phyloP scores from a whole-genome alignment of 176 grass and related monocot species.

The Metroxylon sagu region DNA sequence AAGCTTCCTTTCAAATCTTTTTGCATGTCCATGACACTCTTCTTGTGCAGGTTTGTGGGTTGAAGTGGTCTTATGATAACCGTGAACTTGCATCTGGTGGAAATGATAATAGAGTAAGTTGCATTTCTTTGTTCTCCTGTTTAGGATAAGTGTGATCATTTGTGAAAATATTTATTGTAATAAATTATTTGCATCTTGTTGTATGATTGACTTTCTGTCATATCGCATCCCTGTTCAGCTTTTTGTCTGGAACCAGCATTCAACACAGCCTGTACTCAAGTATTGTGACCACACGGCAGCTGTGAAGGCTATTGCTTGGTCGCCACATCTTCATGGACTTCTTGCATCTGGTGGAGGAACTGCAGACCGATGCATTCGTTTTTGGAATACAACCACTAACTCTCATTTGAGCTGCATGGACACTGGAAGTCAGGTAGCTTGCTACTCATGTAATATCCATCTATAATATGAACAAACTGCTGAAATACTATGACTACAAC shows the following conservation, averaged over 20 bases:
- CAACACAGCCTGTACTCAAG: constrained; percentile 73
- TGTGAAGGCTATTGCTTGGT: constrained; percentile 99
- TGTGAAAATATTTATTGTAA: too few species aligned
- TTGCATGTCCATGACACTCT: neutral
- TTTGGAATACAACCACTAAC: constrained; percentile 96
- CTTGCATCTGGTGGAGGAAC: constrained; percentile 98
- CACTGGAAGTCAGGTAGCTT: constrained; percentile 91
- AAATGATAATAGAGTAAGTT: constrained; percentile 84
- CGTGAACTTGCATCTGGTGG: constrained; percentile 94
- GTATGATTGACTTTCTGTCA: too few species aligned
- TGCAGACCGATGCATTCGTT: constrained; percentile 94
- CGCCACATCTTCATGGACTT: constrained; percentile 88
- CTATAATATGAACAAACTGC: too few species aligned
- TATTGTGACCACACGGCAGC: constrained; percentile 97
- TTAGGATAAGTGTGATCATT: too few species aligned
- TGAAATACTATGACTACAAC: too few species aligned
- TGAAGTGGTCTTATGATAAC: constrained; percentile 97
- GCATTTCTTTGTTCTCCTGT: neutral
- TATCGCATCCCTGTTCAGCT: constrained; percentile 38
- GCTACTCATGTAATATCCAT: neutral
- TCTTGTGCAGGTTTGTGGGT: constrained; percentile 64
- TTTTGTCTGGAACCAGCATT: constrained; percentile 98
- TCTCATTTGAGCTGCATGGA: constrained; percentile 79
- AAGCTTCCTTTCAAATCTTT: too few species aligned
- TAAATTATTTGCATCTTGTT: too few species aligned